phyloP scores from a whole-genome alignment of 2,329 filamentous ascomycete species.

The Fusarium redolens region DNA sequence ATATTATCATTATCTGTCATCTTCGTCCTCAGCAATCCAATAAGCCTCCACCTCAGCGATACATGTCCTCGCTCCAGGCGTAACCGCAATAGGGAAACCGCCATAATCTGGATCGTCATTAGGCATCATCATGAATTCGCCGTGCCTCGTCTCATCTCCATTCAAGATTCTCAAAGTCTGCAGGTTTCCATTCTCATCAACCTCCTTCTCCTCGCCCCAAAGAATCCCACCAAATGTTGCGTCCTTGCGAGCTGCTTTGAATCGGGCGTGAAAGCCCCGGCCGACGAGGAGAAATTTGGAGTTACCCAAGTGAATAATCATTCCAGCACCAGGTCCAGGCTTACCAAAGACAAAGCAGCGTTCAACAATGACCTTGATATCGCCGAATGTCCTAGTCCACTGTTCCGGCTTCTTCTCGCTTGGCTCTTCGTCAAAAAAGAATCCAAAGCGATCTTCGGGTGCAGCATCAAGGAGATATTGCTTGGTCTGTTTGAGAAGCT shows the following conservation, averaged over 20 bases:
- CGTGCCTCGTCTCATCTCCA: slow-evolving; percentile 57
- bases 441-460: slow-evolving; percentile 51
- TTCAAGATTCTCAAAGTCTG: slow-evolving; percentile 50
- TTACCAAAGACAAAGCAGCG: slow-evolving; percentile 56
- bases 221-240: slow-evolving; percentile 55
- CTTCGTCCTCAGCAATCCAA: slow-evolving; percentile 46
- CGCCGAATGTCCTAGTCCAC: slow-evolving; percentile 47
- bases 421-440: slow-evolving; percentile 52
- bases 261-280: slow-evolving; percentile 52
- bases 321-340: slow-evolving; percentile 51
- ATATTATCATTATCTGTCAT: slow-evolving; percentile 25
- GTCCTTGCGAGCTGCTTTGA: slow-evolving; percentile 46
- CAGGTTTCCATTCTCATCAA: slow-evolving; percentile 49
- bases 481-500: slow-evolving; percentile 47
- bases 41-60: slow-evolving; percentile 58
- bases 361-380: slow-evolving; percentile 52
- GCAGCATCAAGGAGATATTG: slow-evolving; percentile 45
- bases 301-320: slow-evolving; percentile 53
- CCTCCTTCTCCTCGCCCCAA: slow-evolving; percentile 50
- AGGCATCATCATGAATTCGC: slow-evolving; percentile 64
- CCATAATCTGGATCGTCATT: slow-evolving; percentile 67
- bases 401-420: slow-evolving; percentile 38
- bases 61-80: slow-evolving; percentile 62
- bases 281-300: slow-evolving; percentile 52
- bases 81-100: slow-evolving; percentile 65